Evolutionary conservation across 2,329 filamentous ascomycete genomes (phyloP), one percentile per base, ranked within the genome.

Genomic region (Dothistroma septosporum): DNA sequence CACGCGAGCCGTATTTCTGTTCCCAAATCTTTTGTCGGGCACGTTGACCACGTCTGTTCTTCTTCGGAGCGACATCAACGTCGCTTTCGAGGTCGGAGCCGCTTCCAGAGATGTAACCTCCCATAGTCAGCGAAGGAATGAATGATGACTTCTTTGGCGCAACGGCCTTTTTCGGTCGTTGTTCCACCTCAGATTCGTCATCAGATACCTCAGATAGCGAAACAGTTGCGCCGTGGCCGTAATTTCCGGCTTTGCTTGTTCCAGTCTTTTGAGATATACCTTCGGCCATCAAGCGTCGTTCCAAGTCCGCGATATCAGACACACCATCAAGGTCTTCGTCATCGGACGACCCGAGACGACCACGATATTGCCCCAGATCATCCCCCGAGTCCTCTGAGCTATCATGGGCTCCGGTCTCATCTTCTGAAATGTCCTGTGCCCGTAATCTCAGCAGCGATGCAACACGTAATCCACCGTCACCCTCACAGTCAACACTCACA

Each of bases 21-120:
- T 93, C 90, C 79, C 86, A 89, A 61, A 94, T 88, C 24, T 86
- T 84, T 71, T 90, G 88, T 9, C 90, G 84, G n/a, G 88, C 89
- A 48, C 86, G 83, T 76, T 95, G 90, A 3, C 90, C 90, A 52
- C 85, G 82, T 22, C 89, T 82, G 69, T 93, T 92, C 76, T 92
- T 92, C 68, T 85, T 85, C 0, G 80, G 76, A 0, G 79, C 66
- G 4, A 79, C 79, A 6, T 83, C 83, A 1, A 74, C 68, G 19
- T 80, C 78, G 22, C 81, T 75, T 56, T 91, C 89, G 22, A 90
- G 78, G 1, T 89, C 87, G 9, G 86, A 89, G 7, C 90, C 89
- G 9, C 87, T 90, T 52, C 88, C 89, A 1, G 89, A 91, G 68
- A 90, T 83, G 76, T 93, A 95, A 59, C 89, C 89, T 21, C 86